Evolutionary conservation across 129 eudicot species (phyloP), one percentile per base, ranked within the genome.

Genomic region (Glebionis coronaria): DNA sequence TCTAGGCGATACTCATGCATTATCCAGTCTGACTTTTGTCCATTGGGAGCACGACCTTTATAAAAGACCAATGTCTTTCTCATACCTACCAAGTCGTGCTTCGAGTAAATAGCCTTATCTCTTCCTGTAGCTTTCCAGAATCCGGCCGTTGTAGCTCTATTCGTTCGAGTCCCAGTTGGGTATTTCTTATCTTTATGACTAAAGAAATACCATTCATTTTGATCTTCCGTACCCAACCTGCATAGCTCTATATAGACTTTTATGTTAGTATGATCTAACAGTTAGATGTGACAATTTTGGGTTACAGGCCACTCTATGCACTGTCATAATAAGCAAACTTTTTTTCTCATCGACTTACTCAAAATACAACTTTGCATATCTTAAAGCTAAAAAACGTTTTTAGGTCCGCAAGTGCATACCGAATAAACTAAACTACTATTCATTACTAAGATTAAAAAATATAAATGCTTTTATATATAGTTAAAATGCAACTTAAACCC

Each of bases 121-220:
- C 97, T 83, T 18, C 97, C 97, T 2, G 97, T 91, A 63, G 97
- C 97, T 51, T 91, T 91, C 97, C 97, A 91, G 56, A 91, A 91
- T 65, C 97, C 97, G 9, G 88, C 94, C 51, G 90, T 78, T n/a
- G 97, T 91, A 23, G 97, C 97, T 74, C 97, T 79, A 74, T 91
- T 91, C 1, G 97, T 91, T 42, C 97, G 83, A 2, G 96, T 85
- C 11, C 97, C 97, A 5, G 97, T 91, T 54, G 97, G 97, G 51
- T 90, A 90, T 65, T 90, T 90, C 83, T 88, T 91, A 56, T 91
- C 97, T 70, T 91, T 91, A 77, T 91, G 97, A 73, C 96, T 91
- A 61, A 91, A 91, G 42, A 91, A 91, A 74, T 88, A 91, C 94
- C 94, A 91, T 40, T 91, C 97, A 21, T 63, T 88, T 67, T 91